Evolutionary conservation across 2,329 filamentous ascomycete genomes (phyloP), one percentile per base, ranked within the genome.

Genomic region (Fusarium anguioides): DNA sequence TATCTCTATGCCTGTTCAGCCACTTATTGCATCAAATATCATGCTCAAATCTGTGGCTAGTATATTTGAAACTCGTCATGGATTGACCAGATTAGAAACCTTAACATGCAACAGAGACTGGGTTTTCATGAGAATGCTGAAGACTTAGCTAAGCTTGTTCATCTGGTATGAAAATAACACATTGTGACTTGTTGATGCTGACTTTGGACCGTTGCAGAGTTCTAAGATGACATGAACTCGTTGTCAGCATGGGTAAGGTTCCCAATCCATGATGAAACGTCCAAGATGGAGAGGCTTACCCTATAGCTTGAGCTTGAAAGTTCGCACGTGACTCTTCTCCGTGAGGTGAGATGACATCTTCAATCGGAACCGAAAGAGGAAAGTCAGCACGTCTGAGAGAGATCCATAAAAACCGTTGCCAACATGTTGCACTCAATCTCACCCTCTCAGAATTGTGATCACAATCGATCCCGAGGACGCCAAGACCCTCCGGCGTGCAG

Each of bases 351-450:
- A 47, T 53, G 31, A 31, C 36, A n/a, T 46, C 27, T 36, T 4
- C 31, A 35, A 6, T 36, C 33, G 21, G n/a, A 17, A 26, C 65
- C 47, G 12, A 48, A 66, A 57, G 29, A 40, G 65, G 65, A 33
- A 69, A 50, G 56, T 57, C 24, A 24, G 36, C 27, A 49, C 31
- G 17, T 37, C 51, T 31, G 24, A 5, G 23, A 24, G 33, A 65
- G 48, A 57, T 61, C 64, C 64, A 66, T 55, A 61, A 65, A 65
- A 63, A 21, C 36, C 33, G 46, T 63, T 23, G 45, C 42, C 4
- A 63, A 35, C 11, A 64, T 59, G 31, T 23, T 26, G n/a, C 26
- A 20, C 35, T 29, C 18, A 52, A 39, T 46, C 42, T 54, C 35
- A 46, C 39, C 46, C 42, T 35, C 20, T 29, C 23, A 29, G 42